These are phyloP conservation scores for Aureobasidium sp. DNA, from an alignment of 2,329 filamentous ascomycete genomes.

Conservation along the genomic window DNA sequence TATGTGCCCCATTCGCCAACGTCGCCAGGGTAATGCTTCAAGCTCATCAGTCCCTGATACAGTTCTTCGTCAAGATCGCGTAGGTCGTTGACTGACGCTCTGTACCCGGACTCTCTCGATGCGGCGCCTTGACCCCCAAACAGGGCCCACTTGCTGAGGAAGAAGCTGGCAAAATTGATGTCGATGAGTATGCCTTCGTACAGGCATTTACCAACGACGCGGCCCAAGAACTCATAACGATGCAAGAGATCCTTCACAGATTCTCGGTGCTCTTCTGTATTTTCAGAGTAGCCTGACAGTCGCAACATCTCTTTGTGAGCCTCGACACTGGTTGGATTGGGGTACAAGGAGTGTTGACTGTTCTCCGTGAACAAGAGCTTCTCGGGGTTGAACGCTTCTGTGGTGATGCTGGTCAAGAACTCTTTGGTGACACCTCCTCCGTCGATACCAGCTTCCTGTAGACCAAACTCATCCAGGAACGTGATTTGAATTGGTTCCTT, in stretches of 20 bases:
- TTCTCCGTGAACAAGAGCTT: conserved; percentile 68
- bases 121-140: conserved; percentile 58
- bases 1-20: conserved; percentile 75
- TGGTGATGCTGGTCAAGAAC: conserved; percentile 82
- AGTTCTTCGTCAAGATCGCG: conserved; percentile 84
- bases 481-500: conserved; percentile 97
- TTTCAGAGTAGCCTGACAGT: conserved; percentile 45
- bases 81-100: conserved; percentile 90
- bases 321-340: conserved; percentile 58
- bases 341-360: conserved; percentile 78
- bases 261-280: conserved; percentile 50
- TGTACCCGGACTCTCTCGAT: conserved; percentile 65
- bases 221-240: conserved; percentile 84
- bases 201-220: conserved; percentile 90
- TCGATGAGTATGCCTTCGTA: conserved; percentile 96
- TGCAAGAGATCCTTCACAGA: conserved; percentile 56
- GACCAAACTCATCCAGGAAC: conserved; percentile 86
- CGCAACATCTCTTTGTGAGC: neutral
- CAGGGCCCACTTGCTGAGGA: conserved; percentile 89
- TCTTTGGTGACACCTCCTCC: conserved; percentile 97
- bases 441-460: conserved; percentile 86
- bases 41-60: conserved; percentile 72
- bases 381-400: conserved; percentile 65
- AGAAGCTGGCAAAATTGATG: conserved; percentile 88
- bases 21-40: conserved; percentile 81